Base-by-base conservation (phyloP, 192 early-diverging fungal species). In the Mortierella hygrophila region DNA sequence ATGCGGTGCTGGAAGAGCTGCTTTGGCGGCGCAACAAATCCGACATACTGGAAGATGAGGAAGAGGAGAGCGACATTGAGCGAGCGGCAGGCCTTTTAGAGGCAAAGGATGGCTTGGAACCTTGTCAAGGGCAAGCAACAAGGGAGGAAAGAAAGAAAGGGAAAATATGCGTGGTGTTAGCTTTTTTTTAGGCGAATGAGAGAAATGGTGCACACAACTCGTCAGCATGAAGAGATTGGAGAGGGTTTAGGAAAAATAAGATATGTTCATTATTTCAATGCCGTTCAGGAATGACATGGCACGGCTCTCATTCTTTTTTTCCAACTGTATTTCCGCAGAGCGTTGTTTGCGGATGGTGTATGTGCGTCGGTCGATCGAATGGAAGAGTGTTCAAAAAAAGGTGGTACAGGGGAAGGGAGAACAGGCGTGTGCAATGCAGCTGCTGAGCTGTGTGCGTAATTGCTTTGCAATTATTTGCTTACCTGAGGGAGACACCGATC, bases 1-100 rank as follows among this genome's bases (percentile, higher is more conserved):
- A 74, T 29, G 65, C 37, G 15, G 54, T 38, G 70, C 74, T 76
- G 2, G 81, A 35, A 0, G 70, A 49, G 44, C 70, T 72, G 60
- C 75, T 74, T 37, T 82, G 76, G 13, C 81, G 81, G 38, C 75
- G 76, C 54, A 82, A 74, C 65, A 82, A 46, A n/a, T 82, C 81
- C 8, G 75, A 41, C 70, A 69, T 74, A n/a, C 15, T 41, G 11
- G 81, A 73, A 0, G 81, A 57, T 8, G 70, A 44, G 21, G 75
- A 70, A 4, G 81, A 82, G 16, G 75, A 68, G 44, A 76, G 75
- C 21, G 81, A 83, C 63, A 83, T 78, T 15, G 82, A 26, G 0
- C 77, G 23, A n/a, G 82, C 71, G 7, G 68, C 71, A 20, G 68
- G 38, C 40, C 72, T 78, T 32, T 78, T 78, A 1, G 74, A 81